Conservation (phyloP, 805 yeast species). For the Wickerhamomyces sydowiorum region DNA sequence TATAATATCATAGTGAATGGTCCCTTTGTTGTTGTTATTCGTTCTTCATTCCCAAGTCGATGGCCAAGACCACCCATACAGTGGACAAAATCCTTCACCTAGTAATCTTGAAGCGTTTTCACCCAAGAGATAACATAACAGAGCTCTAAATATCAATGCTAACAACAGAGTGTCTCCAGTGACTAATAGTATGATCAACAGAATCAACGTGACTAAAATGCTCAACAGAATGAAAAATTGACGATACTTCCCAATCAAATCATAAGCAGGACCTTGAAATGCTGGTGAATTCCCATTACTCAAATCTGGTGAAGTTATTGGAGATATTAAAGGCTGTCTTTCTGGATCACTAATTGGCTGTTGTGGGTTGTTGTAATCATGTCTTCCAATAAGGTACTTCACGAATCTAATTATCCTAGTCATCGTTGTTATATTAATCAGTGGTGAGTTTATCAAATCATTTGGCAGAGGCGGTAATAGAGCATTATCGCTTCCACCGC, state of each 20-base stretch:
- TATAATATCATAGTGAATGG: too few relatives aligned
- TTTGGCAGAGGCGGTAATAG: background rate
- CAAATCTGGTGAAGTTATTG: background rate
- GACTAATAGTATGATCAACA: slow-evolving; percentile 3
- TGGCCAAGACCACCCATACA: background rate
- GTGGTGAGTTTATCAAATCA: background rate
- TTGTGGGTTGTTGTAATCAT: background rate
- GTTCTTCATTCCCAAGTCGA: too few relatives aligned
- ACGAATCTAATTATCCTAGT: background rate
- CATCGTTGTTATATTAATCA: background rate
- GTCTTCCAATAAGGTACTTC: background rate
- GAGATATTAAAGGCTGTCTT: slow-evolving; percentile 9
- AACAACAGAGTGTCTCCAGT: slow-evolving; percentile 17
- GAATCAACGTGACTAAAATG: background rate
- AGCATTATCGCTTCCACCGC: too few relatives aligned
- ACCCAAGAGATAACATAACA: slow-evolving; percentile 17
- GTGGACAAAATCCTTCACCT: slow-evolving; percentile 16
- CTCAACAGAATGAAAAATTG: background rate
- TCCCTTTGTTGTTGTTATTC: too few relatives aligned
- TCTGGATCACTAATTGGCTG: slow-evolving; percentile 7
- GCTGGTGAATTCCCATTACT: background rate
- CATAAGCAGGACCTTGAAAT: background rate
- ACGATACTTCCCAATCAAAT: background rate
- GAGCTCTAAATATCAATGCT: slow-evolving; percentile 10
- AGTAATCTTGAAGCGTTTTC: slow-evolving; percentile 2